Evolutionary conservation across 2,329 filamentous ascomycete species (phyloP).

Genomic region (Pseudocercospora musae): DNA sequence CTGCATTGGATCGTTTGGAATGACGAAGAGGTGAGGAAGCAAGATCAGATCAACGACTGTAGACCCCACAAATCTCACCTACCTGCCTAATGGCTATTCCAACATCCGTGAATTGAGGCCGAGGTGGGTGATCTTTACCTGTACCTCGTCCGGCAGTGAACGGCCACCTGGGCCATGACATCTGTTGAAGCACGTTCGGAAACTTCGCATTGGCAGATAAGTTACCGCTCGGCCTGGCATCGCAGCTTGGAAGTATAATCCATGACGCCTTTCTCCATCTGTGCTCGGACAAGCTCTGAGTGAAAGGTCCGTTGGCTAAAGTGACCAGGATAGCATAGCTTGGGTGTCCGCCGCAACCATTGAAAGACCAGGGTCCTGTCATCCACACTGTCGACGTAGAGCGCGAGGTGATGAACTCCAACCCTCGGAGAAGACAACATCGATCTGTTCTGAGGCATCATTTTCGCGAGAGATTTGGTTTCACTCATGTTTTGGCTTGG

Average conservation of each 20-base stretch:
- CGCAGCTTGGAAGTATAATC: conserved; percentile 1
- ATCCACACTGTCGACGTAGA: not conserved
- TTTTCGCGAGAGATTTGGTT: not conserved
- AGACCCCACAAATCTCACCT: not conserved
- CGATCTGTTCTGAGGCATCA: not conserved
- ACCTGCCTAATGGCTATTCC: not conserved
- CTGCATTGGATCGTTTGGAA: not conserved
- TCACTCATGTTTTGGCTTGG: not conserved
- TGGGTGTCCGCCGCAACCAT: not conserved
- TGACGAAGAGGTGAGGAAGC: not conserved
- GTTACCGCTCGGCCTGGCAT: not conserved
- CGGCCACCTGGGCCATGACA: not conserved
- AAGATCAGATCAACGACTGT: not conserved
- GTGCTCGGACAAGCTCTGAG: not conserved
- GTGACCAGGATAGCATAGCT: not conserved
- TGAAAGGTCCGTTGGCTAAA: not conserved
- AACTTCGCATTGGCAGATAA: not conserved
- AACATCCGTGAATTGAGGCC: not conserved
- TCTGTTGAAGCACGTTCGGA: not conserved
- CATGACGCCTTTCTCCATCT: not conserved
- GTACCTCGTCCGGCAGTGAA: not conserved
- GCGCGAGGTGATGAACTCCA: not conserved
- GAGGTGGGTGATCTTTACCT: not conserved
- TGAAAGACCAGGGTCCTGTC: not conserved
- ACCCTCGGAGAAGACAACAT: not conserved